Percentiles rank a stretch among this genome's conserved stretches.
Evolutionary conservation across 2,329 filamentous ascomycete genomes (phyloP).

Genomic region (Sporothrix euskadiensis): DNA sequence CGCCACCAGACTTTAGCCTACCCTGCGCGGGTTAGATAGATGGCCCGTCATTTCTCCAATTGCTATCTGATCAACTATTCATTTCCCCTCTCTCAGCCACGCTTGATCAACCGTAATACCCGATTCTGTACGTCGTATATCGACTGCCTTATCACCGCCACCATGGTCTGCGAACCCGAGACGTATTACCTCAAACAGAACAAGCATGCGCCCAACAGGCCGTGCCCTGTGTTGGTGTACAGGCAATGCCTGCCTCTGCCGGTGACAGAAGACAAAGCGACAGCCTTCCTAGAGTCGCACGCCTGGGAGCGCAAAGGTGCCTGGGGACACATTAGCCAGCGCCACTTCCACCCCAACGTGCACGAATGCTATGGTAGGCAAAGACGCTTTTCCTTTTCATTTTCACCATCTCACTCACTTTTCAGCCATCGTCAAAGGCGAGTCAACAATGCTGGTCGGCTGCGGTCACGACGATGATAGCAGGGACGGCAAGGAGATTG

Average conservation of each 20-base stretch:
- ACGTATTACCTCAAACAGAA: constrained; percentile 16
- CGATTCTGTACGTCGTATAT: background rate
- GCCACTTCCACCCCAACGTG: constrained; percentile 21
- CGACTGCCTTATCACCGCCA: background rate
- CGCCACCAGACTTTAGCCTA: background rate
- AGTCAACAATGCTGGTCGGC: constrained; percentile 17
- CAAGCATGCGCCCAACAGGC: constrained; percentile 21
- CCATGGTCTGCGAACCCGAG: constrained; percentile 17
- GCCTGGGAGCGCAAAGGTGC: constrained; percentile 22
- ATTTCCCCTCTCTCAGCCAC: background rate
- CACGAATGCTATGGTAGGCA: constrained; percentile 23
- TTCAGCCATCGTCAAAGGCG: constrained; percentile 10
- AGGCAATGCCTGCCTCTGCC: constrained; percentile 21
- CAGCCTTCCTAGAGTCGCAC: constrained; percentile 20
- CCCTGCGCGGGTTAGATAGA: background rate
- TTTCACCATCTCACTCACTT: background rate
- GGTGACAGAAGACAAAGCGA: constrained; percentile 19
- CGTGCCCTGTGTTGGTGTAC: constrained; percentile 17
- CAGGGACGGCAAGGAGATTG: constrained; percentile 12
- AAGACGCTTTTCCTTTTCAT: background rate
- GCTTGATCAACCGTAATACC: background rate
- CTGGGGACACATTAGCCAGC: constrained; percentile 19
- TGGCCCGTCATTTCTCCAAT: background rate
- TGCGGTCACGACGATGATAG: constrained; percentile 17
- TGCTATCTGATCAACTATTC: background rate